These are phyloP conservation scores for Naganishia onofrii DNA, from an alignment of 768 basidiomycete species.

Conservation along the genomic window DNA sequence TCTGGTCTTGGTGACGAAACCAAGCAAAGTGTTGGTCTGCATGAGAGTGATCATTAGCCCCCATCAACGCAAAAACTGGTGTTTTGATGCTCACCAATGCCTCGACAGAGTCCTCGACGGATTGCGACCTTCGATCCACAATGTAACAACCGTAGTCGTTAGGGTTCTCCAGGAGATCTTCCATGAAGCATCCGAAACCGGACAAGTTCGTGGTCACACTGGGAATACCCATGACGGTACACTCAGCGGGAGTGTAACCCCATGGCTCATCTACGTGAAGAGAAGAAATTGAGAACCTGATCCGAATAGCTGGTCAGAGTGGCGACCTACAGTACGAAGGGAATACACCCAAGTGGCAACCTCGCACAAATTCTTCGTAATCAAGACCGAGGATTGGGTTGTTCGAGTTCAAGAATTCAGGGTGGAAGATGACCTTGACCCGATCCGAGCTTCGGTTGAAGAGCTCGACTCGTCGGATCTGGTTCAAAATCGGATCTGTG, in stretches of 20 bases:
- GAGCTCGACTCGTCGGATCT: slow-evolving; percentile 86
- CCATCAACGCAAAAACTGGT: not conserved
- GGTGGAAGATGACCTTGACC: slow-evolving; percentile 97
- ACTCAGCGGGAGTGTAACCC: slow-evolving; percentile 88
- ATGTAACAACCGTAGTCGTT: slow-evolving; percentile 97
- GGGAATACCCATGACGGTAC: slow-evolving; percentile 99
- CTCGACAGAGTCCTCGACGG: slow-evolving; percentile 85
- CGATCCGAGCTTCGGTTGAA: slow-evolving; percentile 87
- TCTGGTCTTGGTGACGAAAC: slow-evolving; percentile 60
- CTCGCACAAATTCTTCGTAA: slow-evolving; percentile 98
- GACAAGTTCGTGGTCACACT: slow-evolving; percentile 96
- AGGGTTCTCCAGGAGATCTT: slow-evolving; percentile 90
- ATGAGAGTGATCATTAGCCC: not conserved
- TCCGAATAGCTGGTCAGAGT: not conserved
- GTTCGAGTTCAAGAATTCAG: slow-evolving; percentile 95
- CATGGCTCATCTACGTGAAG: slow-evolving; percentile 43
- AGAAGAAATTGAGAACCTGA: not conserved
- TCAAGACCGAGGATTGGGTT: slow-evolving; percentile 96
- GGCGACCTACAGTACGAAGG: slow-evolving; percentile 85
- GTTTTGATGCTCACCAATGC: slow-evolving; percentile 57
- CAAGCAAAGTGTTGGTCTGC: slow-evolving; percentile 50
- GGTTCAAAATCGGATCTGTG: slow-evolving; percentile 88
- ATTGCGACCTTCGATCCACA: slow-evolving; percentile 83
- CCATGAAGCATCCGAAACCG: slow-evolving; percentile 94
- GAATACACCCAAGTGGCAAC: slow-evolving; percentile 97